Evolutionary conservation across 495 filamentous ascomycete genomes (phyloP).

Genomic region (Neurospora sp.): DNA sequence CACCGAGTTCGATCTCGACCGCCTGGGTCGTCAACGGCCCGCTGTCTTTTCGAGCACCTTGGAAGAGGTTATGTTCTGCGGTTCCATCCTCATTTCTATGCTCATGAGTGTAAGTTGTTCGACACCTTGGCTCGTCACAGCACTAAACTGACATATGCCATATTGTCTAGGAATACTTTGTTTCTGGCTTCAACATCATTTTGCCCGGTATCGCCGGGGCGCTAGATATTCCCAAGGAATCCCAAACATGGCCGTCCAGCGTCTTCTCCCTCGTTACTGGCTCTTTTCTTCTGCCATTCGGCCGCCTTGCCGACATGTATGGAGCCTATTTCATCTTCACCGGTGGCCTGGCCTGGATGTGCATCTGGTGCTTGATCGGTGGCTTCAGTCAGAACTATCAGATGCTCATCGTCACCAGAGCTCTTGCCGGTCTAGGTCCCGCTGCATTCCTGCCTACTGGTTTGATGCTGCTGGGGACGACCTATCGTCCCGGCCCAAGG

Average conservation of each 20-base stretch:
- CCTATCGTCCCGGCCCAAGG: slow-evolving; percentile 72
- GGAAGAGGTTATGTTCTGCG: slow-evolving; percentile 60
- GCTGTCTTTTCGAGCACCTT: slow-evolving; percentile 48
- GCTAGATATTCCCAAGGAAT: slow-evolving; percentile 52
- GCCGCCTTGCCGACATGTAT: slow-evolving; percentile 66
- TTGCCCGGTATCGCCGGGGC: slow-evolving; percentile 55
- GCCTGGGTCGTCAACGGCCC: slow-evolving; percentile 62
- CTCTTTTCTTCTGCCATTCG: slow-evolving; percentile 65
- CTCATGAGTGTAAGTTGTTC: slow-evolving; percentile 50
- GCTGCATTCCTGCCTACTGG: slow-evolving; percentile 70
- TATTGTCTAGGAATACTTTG: slow-evolving; percentile 58
- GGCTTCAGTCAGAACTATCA: slow-evolving; percentile 61
- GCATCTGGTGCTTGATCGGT: slow-evolving; percentile 59
- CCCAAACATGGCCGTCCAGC: slow-evolving; percentile 69
- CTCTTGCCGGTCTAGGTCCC: slow-evolving; percentile 68
- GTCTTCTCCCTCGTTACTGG: slow-evolving; percentile 68
- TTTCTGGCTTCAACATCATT: slow-evolving; percentile 78
- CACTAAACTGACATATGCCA: slow-evolving; percentile 1
- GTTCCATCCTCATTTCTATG: slow-evolving; percentile 64
- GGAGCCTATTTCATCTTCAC: slow-evolving; percentile 68
- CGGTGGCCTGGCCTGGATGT: slow-evolving; percentile 59
- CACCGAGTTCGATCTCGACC: slow-evolving; percentile 41
- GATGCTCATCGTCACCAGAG: slow-evolving; percentile 68
- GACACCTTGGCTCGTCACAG: not conserved
- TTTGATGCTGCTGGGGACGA: slow-evolving; percentile 69